Percentiles rank a stretch among this genome's conserved stretches.
Conservation (phyloP, 176 grass and related monocot genomes). For the Elymus sibiricus region DNA sequence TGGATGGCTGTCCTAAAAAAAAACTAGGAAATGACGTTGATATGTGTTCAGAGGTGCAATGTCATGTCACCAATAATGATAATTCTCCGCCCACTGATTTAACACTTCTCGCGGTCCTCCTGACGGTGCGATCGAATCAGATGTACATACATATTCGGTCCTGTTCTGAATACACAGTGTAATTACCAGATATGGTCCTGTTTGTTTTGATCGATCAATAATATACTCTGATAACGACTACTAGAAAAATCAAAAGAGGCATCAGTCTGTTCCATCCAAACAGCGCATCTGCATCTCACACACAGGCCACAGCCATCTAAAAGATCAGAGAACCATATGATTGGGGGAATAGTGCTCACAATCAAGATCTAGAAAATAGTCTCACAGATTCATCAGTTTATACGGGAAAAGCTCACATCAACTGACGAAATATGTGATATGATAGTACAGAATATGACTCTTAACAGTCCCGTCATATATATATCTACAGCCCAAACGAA, state of each 20-base stretch:
- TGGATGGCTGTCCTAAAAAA: too few relatives aligned
- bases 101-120: background rate
- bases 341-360: background rate
- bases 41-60: constrained; percentile 29
- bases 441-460: background rate
- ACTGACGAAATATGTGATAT: background rate
- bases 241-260: background rate
- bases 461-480: background rate
- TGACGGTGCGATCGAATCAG: background rate
- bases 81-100: background rate
- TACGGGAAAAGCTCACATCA: background rate
- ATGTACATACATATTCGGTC: background rate
- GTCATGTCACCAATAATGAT: constrained; percentile 11
- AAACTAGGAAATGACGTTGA: constrained; percentile 62
- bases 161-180: background rate
- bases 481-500: constrained; percentile 18
- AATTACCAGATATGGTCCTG: background rate
- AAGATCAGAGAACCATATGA: background rate
- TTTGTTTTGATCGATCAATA: background rate
- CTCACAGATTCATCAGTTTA: background rate
- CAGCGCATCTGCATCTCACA: background rate
- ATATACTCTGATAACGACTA: background rate
- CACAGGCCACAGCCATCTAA: background rate
- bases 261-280: background rate
- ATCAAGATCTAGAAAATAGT: background rate